phyloP scores from a whole-genome alignment of 805 yeast species.

The Candida tammaniensis region DNA sequence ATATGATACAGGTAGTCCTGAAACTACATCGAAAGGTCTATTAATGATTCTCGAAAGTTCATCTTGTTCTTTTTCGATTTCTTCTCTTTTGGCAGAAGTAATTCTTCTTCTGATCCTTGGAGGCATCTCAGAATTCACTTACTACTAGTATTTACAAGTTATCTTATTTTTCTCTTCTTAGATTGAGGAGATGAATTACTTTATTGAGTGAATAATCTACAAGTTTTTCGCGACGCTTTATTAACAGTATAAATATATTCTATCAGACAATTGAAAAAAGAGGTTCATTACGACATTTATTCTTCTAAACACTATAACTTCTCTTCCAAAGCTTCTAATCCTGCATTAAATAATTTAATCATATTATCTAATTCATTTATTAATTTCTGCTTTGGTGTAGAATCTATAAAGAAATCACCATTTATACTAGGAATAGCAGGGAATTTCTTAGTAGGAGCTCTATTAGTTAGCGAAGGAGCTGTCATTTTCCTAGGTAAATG shows the following conservation, averaged over 20 bases:
- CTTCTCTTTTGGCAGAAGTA: constrained; percentile 39
- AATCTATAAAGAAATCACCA: constrained; percentile 36
- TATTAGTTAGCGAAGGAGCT: constrained; percentile 3
- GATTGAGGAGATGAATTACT: no score
- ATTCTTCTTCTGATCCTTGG: constrained; percentile 45
- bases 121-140: constrained; percentile 17
- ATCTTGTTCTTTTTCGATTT: constrained; percentile 41
- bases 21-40: constrained; percentile 64
- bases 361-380: constrained; percentile 36
- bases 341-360: constrained; percentile 36
- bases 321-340: constrained; percentile 39
- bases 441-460: constrained; percentile 17
- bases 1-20: constrained; percentile 65
- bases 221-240: no score
- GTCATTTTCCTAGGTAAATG: constrained; percentile 14
- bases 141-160: no score
- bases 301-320: constrained; percentile 19
- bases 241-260: no score
- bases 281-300: no score
- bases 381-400: constrained; percentile 33
- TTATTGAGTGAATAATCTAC: no score
- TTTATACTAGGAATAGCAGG: constrained; percentile 37
- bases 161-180: no score
- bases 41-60: constrained; percentile 33
- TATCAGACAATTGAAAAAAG: no score